Conservation (phyloP, 768 basidiomycete species). For the Leccinellum luteum region DNA sequence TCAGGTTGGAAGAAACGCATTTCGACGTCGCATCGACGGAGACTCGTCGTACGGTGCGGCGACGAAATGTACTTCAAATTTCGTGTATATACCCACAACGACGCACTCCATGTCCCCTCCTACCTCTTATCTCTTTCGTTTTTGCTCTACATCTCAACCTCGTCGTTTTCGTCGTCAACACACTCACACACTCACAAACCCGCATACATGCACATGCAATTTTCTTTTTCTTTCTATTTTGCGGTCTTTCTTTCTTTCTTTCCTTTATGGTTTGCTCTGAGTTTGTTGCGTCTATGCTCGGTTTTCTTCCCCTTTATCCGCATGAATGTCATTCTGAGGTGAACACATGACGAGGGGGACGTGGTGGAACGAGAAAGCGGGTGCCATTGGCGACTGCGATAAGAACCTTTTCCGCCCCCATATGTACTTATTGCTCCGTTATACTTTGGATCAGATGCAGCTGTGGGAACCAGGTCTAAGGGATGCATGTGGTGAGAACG, state of each 20-base stretch:
- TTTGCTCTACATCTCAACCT: slow-evolving; percentile 9
- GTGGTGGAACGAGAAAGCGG: neutral
- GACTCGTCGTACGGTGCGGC: slow-evolving; percentile 4
- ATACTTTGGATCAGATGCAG: neutral
- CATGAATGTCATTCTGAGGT: neutral
- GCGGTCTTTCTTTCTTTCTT: neutral
- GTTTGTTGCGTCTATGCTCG: neutral
- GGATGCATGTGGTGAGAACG: neutral
- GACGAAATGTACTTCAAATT: slow-evolving; percentile 2
- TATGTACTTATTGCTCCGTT: neutral
- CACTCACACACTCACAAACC: slow-evolving; percentile 1
- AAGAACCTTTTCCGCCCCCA: neutral
- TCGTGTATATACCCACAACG: slow-evolving; percentile 19
- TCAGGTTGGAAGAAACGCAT: slow-evolving; percentile 15
- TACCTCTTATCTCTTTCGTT: slow-evolving; percentile 11
- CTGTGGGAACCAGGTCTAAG: neutral
- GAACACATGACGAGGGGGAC: neutral
- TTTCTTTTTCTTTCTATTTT: neutral
- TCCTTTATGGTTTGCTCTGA: neutral
- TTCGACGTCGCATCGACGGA: slow-evolving; percentile 13
- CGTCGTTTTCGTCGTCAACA: neutral
- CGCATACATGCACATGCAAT: slow-evolving; percentile 17
- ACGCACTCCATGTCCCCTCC: neutral
- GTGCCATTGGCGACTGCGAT: neutral
- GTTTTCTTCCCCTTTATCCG: neutral